Evolutionary conservation across 2,329 filamentous ascomycete genomes (phyloP).

Genomic region (Sclerotinia spermophila): DNA sequence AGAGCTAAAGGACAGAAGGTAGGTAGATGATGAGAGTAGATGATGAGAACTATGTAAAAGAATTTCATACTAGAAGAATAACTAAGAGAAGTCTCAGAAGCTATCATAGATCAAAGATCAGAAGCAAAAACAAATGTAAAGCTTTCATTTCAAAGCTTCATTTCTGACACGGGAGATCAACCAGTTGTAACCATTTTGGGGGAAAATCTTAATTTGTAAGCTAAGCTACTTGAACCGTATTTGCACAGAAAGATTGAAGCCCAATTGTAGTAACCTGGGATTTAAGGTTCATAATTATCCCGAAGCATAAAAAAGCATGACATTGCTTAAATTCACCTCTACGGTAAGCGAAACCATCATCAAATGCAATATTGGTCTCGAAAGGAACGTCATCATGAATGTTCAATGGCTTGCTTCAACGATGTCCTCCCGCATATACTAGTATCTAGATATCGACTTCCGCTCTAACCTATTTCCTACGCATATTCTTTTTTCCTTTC

Average conservation of each 20-base stretch:
- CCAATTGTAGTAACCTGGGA: background rate
- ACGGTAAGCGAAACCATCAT: background rate
- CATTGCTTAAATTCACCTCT: background rate
- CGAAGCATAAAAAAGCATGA: slow-evolving; percentile 2
- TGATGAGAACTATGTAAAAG: no score
- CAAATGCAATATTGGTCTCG: background rate
- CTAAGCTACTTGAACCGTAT: no score
- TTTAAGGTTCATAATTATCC: background rate
- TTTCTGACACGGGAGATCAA: background rate
- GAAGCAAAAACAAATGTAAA: no score
- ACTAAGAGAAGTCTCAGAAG: background rate
- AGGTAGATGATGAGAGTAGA: no score
- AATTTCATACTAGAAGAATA: background rate
- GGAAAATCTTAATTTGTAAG: background rate
- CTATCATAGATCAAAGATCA: background rate
- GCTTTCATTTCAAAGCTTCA: slow-evolving; percentile 3
- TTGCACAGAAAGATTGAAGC: background rate
- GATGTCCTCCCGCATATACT: background rate
- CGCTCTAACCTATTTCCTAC: background rate
- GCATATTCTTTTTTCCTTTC: background rate
- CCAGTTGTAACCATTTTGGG: background rate
- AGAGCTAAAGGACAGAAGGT: background rate
- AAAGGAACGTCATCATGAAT: background rate
- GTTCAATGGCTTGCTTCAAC: background rate
- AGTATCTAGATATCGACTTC: background rate